These are phyloP conservation scores for Citrus australasica DNA, from an alignment of 345 rosid genomes.

Conservation along the genomic window DNA sequence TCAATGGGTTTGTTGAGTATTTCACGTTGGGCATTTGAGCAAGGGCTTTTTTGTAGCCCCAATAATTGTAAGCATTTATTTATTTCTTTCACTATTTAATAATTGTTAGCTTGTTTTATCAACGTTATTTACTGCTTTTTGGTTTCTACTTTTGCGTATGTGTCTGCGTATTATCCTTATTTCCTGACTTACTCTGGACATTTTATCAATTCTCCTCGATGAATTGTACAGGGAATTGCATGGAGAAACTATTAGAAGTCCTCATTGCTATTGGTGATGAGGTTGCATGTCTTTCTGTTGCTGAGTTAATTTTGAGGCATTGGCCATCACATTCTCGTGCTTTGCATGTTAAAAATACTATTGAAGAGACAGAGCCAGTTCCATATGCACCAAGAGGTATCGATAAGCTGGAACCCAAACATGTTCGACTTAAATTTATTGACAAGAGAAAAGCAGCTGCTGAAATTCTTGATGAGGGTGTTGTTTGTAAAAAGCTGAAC, in stretches of 20 bases:
- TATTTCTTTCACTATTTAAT: conserved; percentile 1
- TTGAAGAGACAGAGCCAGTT: conserved; percentile 69
- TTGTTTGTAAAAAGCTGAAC: conserved; percentile 54
- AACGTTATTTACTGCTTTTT: background rate
- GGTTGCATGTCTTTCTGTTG: conserved; percentile 91
- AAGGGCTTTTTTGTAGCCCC: conserved; percentile 97
- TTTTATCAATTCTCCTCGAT: conserved; percentile 1
- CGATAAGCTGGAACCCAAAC: conserved; percentile 88
- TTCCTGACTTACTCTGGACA: background rate
- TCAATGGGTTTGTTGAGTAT: conserved; percentile 87
- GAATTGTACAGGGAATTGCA: conserved; percentile 83
- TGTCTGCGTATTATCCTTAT: background rate
- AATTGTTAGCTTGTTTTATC: background rate
- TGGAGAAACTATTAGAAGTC: conserved; percentile 98
- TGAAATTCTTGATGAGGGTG: conserved; percentile 40
- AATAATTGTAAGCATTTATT: conserved; percentile 67
- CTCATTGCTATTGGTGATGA: conserved; percentile 99
- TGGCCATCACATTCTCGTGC: conserved; percentile 99
- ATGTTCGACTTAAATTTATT: conserved; percentile 74
- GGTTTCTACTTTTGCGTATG: background rate
- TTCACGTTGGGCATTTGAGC: conserved; percentile 99
- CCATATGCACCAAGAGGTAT: conserved; percentile 93
- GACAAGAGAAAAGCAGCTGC: conserved; percentile 78
- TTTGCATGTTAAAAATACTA: conserved; percentile 67
- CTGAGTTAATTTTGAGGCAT: conserved; percentile 88